phyloP scores from a whole-genome alignment of 208 protist genomes.

The Balamuthia mandrillaris region DNA sequence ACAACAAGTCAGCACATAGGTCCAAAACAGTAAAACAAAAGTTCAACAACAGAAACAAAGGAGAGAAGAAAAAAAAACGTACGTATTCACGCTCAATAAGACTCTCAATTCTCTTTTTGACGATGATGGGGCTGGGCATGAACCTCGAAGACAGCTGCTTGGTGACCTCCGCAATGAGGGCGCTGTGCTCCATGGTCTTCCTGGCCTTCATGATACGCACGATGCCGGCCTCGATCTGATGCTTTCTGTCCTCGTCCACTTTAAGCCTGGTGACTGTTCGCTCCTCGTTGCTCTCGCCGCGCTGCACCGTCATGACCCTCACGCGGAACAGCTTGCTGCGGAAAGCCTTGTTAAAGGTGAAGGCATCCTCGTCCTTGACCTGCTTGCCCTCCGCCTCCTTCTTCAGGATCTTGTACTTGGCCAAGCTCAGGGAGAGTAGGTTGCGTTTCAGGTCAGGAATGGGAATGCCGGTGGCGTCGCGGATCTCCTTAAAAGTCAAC shows the following conservation, averaged over 20 bases:
- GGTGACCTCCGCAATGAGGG: constrained; percentile 73
- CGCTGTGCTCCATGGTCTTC: constrained; percentile 70
- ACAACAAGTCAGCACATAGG: background rate
- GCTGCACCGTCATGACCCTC: constrained; percentile 54
- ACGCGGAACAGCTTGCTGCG: constrained; percentile 55
- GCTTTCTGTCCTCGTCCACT: constrained; percentile 79
- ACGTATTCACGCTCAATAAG: constrained; percentile 77
- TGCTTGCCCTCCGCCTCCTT: constrained; percentile 45
- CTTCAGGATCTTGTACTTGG: constrained; percentile 55
- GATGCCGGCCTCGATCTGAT: constrained; percentile 79
- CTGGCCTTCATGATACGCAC: constrained; percentile 83
- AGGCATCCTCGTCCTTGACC: constrained; percentile 63
- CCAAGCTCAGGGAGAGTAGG: constrained; percentile 55
- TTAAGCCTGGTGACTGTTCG: constrained; percentile 65
- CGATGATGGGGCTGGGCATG: constrained; percentile 70
- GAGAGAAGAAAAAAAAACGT: background rate
- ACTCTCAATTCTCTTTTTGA: constrained; percentile 77
- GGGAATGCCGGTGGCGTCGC: constrained; percentile 45
- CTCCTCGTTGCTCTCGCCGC: constrained; percentile 67
- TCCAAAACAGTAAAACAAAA: background rate
- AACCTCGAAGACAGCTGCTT: constrained; percentile 67
- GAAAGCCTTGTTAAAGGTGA: constrained; percentile 69
- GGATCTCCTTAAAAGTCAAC: constrained; percentile 63
- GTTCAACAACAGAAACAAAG: background rate
- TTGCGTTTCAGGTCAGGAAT: constrained; percentile 64